Conservation (phyloP, 108 stramenopile genomes). For the Cyclotella sp. region DNA sequence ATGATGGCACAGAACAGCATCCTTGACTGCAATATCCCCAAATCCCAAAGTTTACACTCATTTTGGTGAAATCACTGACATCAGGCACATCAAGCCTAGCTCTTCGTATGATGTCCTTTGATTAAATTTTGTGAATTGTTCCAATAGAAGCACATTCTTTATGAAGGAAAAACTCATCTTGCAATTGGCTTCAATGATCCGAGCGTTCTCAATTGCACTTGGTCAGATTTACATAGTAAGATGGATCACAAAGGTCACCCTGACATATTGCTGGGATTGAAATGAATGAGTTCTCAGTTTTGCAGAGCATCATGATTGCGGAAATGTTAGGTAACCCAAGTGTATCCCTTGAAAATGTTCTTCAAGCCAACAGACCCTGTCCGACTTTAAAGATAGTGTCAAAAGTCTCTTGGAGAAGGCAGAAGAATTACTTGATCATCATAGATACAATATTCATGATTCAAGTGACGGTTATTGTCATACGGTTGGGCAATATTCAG, state of each 20-base stretch:
- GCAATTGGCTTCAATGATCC: conserved; percentile 8
- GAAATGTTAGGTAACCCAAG: background rate
- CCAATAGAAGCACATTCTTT: background rate
- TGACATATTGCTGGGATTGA: background rate
- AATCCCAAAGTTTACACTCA: no score
- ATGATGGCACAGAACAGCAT: no score
- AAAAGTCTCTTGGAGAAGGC: background rate
- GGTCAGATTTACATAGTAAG: background rate
- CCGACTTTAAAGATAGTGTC: background rate
- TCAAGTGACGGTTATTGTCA: no score
- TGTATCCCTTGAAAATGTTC: background rate
- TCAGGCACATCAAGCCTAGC: background rate
- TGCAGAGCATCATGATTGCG: background rate
- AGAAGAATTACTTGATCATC: background rate
- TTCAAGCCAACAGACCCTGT: background rate
- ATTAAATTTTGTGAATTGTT: conserved; percentile 1
- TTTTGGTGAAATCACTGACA: background rate
- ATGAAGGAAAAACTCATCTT: background rate
- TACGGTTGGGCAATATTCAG: background rate
- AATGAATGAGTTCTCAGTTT: conserved; percentile 6
- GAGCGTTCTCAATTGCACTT: background rate
- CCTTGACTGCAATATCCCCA: no score
- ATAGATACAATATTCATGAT: no score
- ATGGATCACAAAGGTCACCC: background rate
- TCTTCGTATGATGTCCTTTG: background rate